phyloP scores from a whole-genome alignment of 1,284 basidiomycete genomes.

The Cryptococcus jaspeensis region DNA sequence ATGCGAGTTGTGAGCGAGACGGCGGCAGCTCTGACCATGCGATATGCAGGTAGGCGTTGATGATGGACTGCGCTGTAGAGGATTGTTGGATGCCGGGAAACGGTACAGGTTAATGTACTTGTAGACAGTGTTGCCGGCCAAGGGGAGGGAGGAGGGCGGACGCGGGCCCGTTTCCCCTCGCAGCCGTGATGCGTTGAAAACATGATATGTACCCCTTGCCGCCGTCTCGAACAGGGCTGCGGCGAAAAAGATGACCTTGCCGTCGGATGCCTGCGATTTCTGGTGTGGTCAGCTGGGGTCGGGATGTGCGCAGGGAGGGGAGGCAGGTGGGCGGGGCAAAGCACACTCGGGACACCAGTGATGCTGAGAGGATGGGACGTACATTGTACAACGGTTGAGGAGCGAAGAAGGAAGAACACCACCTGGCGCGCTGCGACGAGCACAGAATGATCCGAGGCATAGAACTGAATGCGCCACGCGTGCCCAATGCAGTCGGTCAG shows the following conservation, averaged over 20 bases:
- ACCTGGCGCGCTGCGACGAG: constrained; percentile 73
- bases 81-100: no score
- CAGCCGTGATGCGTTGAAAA: no score
- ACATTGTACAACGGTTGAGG: constrained; percentile 73
- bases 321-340: background rate
- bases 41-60: no score
- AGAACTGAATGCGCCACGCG: constrained; percentile 18
- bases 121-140: no score
- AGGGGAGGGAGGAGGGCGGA: no score
- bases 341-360: background rate
- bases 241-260: constrained; percentile 75
- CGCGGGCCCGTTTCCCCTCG: no score
- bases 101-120: no score
- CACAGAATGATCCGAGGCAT: constrained; percentile 58
- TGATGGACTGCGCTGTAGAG: no score
- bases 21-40: no score
- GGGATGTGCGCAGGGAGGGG: background rate
- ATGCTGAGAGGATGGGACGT: constrained; percentile 31
- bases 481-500: constrained; percentile 5
- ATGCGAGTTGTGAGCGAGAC: no score
- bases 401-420: constrained; percentile 72
- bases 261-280: constrained; percentile 60
- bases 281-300: constrained; percentile 1
- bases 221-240: constrained; percentile 64
- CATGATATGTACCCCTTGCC: constrained; percentile 65